Conservation (phyloP, 805 yeast genomes). For the Kodamaea jinghongensis region DNA sequence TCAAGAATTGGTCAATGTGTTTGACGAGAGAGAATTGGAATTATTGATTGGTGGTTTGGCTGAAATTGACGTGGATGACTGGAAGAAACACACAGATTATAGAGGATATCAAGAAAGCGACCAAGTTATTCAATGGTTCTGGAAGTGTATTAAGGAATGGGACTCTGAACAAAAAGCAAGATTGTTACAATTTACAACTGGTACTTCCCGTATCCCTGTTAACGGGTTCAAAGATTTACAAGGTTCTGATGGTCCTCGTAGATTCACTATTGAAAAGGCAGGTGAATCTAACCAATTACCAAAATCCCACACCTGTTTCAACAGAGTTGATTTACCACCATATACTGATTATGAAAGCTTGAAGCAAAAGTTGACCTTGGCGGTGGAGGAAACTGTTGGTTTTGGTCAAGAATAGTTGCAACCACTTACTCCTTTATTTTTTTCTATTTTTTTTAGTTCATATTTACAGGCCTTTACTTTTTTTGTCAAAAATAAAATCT, state of each 20-base stretch:
- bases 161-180: conserved; percentile 96
- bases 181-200: conserved; percentile 94
- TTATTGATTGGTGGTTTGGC: conserved; percentile 96
- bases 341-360: conserved; percentile 79
- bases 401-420: conserved; percentile 89
- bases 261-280: conserved; percentile 97
- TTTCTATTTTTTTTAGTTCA: conserved; percentile 1
- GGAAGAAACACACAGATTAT: conserved; percentile 99
- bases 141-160: conserved; percentile 93
- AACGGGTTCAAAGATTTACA: conserved; percentile 98
- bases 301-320: conserved; percentile 97
- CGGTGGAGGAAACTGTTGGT: conserved; percentile 98
- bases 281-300: conserved; percentile 93
- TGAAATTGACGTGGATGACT: conserved; percentile 96
- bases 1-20: conserved; percentile 92
- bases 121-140: conserved; percentile 97
- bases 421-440: neutral
- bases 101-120: conserved; percentile 96
- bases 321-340: conserved; percentile 97
- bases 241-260: conserved; percentile 98
- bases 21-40: conserved; percentile 97
- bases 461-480: conserved; percentile 5
- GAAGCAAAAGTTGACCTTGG: conserved; percentile 87
- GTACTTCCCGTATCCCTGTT: conserved; percentile 98
- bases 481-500: no score